Evolutionary conservation across 495 filamentous ascomycete species (phyloP).

Genomic region (Aspergillus saccharolyticus): DNA sequence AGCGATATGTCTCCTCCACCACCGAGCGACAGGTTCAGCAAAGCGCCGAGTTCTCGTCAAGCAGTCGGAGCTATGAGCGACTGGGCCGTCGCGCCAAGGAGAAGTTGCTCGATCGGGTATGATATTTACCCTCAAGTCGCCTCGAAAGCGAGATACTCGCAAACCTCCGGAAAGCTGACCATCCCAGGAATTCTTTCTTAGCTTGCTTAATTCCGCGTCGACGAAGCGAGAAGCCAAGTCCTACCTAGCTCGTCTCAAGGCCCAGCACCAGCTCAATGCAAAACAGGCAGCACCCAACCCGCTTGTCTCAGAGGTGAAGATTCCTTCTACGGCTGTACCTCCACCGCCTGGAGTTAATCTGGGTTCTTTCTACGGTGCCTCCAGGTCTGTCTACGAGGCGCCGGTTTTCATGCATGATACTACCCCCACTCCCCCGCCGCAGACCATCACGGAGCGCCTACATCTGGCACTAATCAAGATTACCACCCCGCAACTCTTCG

Average conservation of each 20-base stretch:
- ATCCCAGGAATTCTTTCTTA: slow-evolving; percentile 71
- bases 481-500: slow-evolving; percentile 61
- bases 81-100: slow-evolving; percentile 45
- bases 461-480: slow-evolving; percentile 88
- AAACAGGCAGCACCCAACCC: slow-evolving; percentile 13
- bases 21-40: slow-evolving; percentile 25
- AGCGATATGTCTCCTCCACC: slow-evolving; percentile 18
- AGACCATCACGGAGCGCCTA: slow-evolving; percentile 40
- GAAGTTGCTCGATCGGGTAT: slow-evolving; percentile 43
- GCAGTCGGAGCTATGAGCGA: slow-evolving; percentile 28
- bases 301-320: slow-evolving; percentile 10
- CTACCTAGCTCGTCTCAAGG: slow-evolving; percentile 75
- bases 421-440: slow-evolving; percentile 29
- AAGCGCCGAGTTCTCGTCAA: slow-evolving; percentile 35
- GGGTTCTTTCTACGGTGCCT: slow-evolving; percentile 56
- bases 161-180: neutral
- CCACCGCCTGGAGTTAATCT: slow-evolving; percentile 51
- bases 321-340: slow-evolving; percentile 17
- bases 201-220: slow-evolving; percentile 73
- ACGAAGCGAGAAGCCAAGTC: slow-evolving; percentile 87
- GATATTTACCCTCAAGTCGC: neutral
- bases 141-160: neutral
- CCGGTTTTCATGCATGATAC: slow-evolving; percentile 56
- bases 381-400: slow-evolving; percentile 55
- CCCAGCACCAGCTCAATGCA: slow-evolving; percentile 27